Base-by-base conservation (phyloP, 2,329 filamentous ascomycete genomes). In the Aspergillus quadricinctus region DNA sequence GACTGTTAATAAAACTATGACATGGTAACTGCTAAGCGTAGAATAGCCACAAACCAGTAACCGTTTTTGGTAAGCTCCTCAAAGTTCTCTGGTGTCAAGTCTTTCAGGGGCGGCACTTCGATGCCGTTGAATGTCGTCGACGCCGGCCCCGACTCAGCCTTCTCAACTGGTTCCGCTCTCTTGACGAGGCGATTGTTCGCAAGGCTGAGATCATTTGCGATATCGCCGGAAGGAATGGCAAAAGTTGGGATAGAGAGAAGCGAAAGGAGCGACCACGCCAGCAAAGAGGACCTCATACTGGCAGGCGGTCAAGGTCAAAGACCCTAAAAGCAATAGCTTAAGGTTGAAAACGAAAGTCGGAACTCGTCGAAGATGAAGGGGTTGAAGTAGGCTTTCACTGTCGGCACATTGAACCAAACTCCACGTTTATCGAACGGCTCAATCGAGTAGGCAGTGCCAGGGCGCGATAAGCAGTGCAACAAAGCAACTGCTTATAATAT, bases 121-220 rank as follows among this genome's bases (percentile, higher is more conserved):
- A 81, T 66, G 27, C 72, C 79, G 71, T 83, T 82, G 67, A 82
- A 83, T 28, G 72, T 66, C 14, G 78, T 80, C 43, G 72, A 67
- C n/a, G 19, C 62, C 57, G 49, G 58, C 52, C 45, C 65, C 52
- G 59, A 43, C 9, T 64, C 58, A n/a, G 52, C 54, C 40, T 59
- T 60, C 23, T 59, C 57, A 52, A 41, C 52, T 10, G 56, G 57
- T 49, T 60, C 59, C 27, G 59, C 62, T 63, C 70, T 68, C 55
- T 71, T 72, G 35, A 66, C 61, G 31, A 74, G 53, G 21, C 57
- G 62, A 31, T 64, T 58, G 49, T 56, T 57, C 46, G 57, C 53
- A 11, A 63, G 54, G 53, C 58, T 60, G 41, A 57, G 48, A 50
- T 63, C 56, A 25, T 57, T 45, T 25, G 41, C 43, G 48, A 45